Conservation (phyloP, 805 yeast species). For the Maudiozyma turicensis region DNA sequence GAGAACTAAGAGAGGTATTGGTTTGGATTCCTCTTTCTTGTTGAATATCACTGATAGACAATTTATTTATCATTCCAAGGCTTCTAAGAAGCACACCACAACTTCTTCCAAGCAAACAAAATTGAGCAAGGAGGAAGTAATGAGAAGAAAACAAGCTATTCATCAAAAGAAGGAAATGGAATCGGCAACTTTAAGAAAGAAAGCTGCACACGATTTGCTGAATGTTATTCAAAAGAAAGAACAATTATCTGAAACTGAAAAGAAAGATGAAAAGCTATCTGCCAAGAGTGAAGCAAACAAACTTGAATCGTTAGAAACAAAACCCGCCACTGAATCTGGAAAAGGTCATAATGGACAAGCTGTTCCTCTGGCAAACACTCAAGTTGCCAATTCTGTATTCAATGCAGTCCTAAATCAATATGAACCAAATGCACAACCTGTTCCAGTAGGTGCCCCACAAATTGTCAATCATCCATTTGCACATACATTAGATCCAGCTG, state of each 20-base stretch:
- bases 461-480: slow-evolving; percentile 2
- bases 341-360: neutral
- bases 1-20: slow-evolving; percentile 69
- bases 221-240: slow-evolving; percentile 32
- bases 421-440: slow-evolving; percentile 6
- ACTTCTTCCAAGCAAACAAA: neutral
- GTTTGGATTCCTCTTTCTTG: slow-evolving; percentile 71
- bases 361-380: slow-evolving; percentile 14
- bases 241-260: slow-evolving; percentile 1
- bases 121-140: neutral
- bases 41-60: slow-evolving; percentile 70
- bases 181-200: slow-evolving; percentile 23
- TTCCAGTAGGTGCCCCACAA: slow-evolving; percentile 4
- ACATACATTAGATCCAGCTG: slow-evolving; percentile 11
- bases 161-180: slow-evolving; percentile 13
- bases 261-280: neutral
- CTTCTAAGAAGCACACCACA: slow-evolving; percentile 32
- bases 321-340: neutral
- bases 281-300: neutral
- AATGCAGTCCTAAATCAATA: slow-evolving; percentile 28
- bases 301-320: neutral
- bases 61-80: slow-evolving; percentile 64
- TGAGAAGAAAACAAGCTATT: neutral
- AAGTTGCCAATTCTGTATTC: slow-evolving; percentile 26
- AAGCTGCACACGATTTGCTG: slow-evolving; percentile 36